phyloP scores from a whole-genome alignment of 192 early-diverging fungal species.

The Podila clonocystis region DNA sequence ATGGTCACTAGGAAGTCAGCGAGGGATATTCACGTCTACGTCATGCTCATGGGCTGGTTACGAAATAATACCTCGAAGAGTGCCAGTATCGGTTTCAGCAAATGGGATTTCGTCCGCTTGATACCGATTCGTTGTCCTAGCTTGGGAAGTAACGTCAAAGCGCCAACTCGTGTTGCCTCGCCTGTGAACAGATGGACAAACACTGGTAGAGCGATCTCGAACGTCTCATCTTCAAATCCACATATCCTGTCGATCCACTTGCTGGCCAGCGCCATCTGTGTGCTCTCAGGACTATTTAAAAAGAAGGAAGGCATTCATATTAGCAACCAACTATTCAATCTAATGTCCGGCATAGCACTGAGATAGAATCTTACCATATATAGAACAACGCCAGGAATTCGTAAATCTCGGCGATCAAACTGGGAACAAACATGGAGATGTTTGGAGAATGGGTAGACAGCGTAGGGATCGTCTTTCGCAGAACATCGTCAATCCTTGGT shows the following conservation, averaged over 20 bases:
- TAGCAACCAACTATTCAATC: no score
- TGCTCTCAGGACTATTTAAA: conserved; percentile 11
- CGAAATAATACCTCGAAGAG: conserved; percentile 61
- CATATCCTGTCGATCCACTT: conserved; percentile 62
- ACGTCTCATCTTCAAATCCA: conserved; percentile 55
- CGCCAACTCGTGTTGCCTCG: conserved; percentile 53
- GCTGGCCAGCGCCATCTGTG: conserved; percentile 55
- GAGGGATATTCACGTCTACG: background rate
- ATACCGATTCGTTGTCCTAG: conserved; percentile 61
- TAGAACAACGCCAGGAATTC: conserved; percentile 65
- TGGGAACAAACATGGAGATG: conserved; percentile 56
- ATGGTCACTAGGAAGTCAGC: conserved; percentile 3
- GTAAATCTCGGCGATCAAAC: conserved; percentile 64
- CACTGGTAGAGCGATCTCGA: conserved; percentile 63
- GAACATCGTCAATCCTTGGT: conserved; percentile 59
- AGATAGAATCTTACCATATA: conserved; percentile 38
- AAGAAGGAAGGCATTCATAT: background rate
- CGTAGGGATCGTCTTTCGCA: conserved; percentile 58
- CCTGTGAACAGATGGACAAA: conserved; percentile 61
- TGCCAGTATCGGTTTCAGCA: conserved; percentile 66
- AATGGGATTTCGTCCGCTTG: conserved; percentile 53
- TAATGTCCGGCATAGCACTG: background rate
- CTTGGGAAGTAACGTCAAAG: conserved; percentile 62
- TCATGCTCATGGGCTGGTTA: background rate
- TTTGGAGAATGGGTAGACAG: conserved; percentile 52